Evolutionary conservation across 148 eudicot genomes (phyloP), one percentile per base, ranked within the genome.

Genomic region (Amaranthus hypochondriacus): DNA sequence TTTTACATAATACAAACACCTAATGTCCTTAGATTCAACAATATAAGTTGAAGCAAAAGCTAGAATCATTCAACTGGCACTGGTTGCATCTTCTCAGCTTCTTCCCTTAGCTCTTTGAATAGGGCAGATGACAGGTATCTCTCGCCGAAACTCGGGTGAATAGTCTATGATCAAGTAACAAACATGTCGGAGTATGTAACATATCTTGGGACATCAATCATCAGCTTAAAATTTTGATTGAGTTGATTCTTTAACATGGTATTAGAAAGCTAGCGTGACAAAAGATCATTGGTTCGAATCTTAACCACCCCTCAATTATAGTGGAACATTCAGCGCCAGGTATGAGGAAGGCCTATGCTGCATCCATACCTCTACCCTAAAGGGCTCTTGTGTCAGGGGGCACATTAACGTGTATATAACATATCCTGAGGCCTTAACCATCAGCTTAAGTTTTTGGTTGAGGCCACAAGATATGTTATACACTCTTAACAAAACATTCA

Each of bases 111-210:
- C 54, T 92, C 96, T 73, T 92, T 71, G 77, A 92, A 95, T 78
- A 95, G 52, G 2, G 89, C 94, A 6, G 98, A 92, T 13, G 98
- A 95, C 70, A 95, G 76, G 75, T 95, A 95, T 70, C 98, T 76
- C 76, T 95, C 97, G 73, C 98, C 98, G 42, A 95, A 95, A 74
- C 98, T 95, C 43, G 98, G 79, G 79, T 95, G 96, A 15, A 95
- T 54, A 2, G 97, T 95, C 98, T 95, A 83, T 64, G 18, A 75
- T 75, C 69, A 75, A 9, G 62, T 12, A 63, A 57, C 18, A 12
- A 15, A 72, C 44, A 69, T 2, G 39, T 28, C 39, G 0, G 4
- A 54, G 44, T 9, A 28, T 28, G 2, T 28, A 28, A 28, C 39
- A 28, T 28, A 28, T 28, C 39, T 28, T 28, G 39, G 39, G 0